Percentiles rank a stretch among this genome's conserved stretches.
Evolutionary conservation across 495 filamentous ascomycete species (phyloP).

Genomic region (Mycothermus thermophilus): DNA sequence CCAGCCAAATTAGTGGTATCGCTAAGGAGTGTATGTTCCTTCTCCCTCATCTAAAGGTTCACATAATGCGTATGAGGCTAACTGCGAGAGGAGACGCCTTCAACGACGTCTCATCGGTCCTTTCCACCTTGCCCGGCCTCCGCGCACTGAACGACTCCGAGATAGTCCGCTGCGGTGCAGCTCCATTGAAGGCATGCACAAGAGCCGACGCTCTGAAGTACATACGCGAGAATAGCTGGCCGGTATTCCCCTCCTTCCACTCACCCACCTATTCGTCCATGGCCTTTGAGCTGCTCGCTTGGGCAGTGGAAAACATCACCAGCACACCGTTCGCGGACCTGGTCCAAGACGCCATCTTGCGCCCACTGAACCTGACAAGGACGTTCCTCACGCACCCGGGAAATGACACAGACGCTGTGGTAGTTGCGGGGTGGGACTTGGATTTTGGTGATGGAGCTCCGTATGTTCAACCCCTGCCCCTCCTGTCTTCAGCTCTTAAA

Average conservation of each 20-base stretch:
- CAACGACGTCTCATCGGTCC: not conserved
- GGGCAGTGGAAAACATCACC: constrained; percentile 10
- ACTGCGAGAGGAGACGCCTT: constrained; percentile 3
- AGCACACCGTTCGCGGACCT: constrained; percentile 2
- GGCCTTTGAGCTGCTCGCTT: constrained; percentile 9
- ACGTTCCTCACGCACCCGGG: constrained; percentile 7
- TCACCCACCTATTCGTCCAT: constrained; percentile 7
- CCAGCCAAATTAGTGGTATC: constrained; percentile 3
- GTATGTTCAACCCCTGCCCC: not conserved
- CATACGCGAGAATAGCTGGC: not conserved
- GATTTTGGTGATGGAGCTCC: constrained; percentile 7
- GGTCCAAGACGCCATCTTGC: constrained; percentile 1
- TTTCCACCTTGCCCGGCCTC: constrained; percentile 1
- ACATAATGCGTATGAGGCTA: too few relatives aligned
- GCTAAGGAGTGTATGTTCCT: constrained; percentile 6
- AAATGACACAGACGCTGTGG: constrained; percentile 1
- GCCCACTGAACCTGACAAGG: constrained; percentile 5
- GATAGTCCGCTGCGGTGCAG: constrained; percentile 1
- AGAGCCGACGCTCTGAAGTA: constrained; percentile 1
- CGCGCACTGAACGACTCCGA: constrained; percentile 1
- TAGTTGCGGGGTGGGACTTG: not conserved
- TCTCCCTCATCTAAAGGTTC: too few relatives aligned
- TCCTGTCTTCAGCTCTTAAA: too few relatives aligned
- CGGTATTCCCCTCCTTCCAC: constrained; percentile 1
- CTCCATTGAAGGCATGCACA: not conserved